A percentile compares a stretch with the other conserved stretches of the same genome.
Conservation (phyloP, 306 rosid genomes). For the Luffa aegyptiaca region DNA sequence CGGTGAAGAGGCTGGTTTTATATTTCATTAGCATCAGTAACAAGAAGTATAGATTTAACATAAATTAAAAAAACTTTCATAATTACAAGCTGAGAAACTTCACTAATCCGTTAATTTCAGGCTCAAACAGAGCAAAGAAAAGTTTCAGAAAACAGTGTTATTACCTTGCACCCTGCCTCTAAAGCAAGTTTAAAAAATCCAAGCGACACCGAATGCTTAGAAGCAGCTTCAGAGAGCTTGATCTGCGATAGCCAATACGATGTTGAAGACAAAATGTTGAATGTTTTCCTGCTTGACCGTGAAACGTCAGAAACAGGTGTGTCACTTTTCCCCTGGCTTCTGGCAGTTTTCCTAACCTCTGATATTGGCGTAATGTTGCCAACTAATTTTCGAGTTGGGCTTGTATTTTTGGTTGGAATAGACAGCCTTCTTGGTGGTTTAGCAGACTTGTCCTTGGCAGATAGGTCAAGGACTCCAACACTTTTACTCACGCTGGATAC, state of each 20-base stretch:
- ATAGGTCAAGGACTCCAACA: conserved; percentile 63
- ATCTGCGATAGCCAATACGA: conserved; percentile 85
- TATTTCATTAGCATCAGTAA: background rate
- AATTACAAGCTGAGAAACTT: background rate
- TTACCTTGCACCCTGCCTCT: conserved; percentile 88
- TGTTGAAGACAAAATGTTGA: conserved; percentile 47
- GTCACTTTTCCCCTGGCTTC: conserved; percentile 38
- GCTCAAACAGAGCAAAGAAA: background rate
- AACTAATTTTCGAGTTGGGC: conserved; percentile 37
- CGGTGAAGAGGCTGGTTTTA: conserved; percentile 48
- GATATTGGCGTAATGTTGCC: conserved; percentile 65
- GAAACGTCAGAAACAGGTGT: conserved; percentile 60
- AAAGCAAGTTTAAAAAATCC: conserved; percentile 81
- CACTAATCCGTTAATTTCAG: background rate
- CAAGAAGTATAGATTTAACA: background rate
- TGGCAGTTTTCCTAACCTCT: conserved; percentile 42
- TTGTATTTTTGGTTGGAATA: conserved; percentile 43
- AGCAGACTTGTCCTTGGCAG: conserved; percentile 69
- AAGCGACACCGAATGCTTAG: conserved; percentile 66
- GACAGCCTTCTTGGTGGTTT: conserved; percentile 90
- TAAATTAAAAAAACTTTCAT: background rate
- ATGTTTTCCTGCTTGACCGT: conserved; percentile 40
- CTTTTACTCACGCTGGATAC: conserved; percentile 60
- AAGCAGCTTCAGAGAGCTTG: conserved; percentile 70
- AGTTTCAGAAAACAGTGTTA: background rate